These are phyloP conservation scores for Emergomyces pasteurianus DNA, from an alignment of 2,329 filamentous ascomycete genomes.

Conservation along the genomic window DNA sequence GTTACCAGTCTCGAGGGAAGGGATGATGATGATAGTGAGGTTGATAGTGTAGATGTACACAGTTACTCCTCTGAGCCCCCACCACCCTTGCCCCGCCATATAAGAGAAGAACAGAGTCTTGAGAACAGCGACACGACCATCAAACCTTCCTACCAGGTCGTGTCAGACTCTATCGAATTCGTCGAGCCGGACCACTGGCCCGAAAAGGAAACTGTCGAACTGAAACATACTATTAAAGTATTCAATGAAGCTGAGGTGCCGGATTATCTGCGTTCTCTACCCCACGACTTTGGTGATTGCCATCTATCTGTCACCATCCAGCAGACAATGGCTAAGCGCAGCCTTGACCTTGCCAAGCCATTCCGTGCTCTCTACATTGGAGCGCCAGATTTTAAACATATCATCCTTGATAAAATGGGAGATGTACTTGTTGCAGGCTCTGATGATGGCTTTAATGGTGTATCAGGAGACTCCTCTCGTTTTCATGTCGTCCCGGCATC, in stretches of 20 bases:
- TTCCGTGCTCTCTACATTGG: constrained; percentile 36
- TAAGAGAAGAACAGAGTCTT: not conserved
- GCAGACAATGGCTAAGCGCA: constrained; percentile 32
- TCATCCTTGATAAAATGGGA: constrained; percentile 36
- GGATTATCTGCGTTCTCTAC: constrained; percentile 15
- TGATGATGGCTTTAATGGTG: constrained; percentile 20
- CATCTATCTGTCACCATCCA: constrained; percentile 30
- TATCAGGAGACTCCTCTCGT: constrained; percentile 30
- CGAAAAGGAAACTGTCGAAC: constrained; percentile 26
- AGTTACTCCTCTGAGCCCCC: constrained; percentile 18
- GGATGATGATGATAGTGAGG: constrained; percentile 24
- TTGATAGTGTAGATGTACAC: constrained; percentile 22
- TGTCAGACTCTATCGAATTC: constrained; percentile 31
- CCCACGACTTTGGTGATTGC: constrained; percentile 18
- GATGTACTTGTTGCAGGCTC: constrained; percentile 35
- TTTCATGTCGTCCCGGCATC: constrained; percentile 39
- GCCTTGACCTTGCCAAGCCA: constrained; percentile 30
- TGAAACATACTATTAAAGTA: constrained; percentile 31
- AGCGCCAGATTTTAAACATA: constrained; percentile 26
- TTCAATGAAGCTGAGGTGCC: constrained; percentile 23
- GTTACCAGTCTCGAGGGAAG: constrained; percentile 32
- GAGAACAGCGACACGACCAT: not conserved
- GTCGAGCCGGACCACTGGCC: constrained; percentile 31
- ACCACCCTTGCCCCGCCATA: not conserved
- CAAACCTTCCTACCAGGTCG: not conserved